Base-by-base conservation (phyloP, 345 rosid genomes). In the Ceriops decandra region DNA sequence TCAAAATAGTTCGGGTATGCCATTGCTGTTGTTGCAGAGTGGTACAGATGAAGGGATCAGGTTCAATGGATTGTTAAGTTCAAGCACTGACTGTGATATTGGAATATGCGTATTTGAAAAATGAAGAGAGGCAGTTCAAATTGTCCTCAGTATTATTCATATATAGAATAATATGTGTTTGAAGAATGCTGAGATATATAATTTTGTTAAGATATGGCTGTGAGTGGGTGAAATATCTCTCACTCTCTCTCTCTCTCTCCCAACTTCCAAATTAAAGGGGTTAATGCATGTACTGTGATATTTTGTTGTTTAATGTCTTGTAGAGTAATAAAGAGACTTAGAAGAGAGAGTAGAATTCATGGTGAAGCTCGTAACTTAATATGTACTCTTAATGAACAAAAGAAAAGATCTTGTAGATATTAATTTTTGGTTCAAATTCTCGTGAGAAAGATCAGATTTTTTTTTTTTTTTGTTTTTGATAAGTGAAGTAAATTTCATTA, bases 71-170 rank as follows among this genome's bases (percentile, higher is more conserved):
- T 79, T 85, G 63, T 83, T 81, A 70, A 76, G 64, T 70, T 68
- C 85, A 24, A 72, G 76, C 75, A 74, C 77, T 22, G 90, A 81
- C 42, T 75, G 81, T 67, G 88, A 82, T 63, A 63, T 78, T 73
- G 88, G 88, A 72, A 81, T 84, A 68, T 82, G 85, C 81, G 65
- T 88, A 67, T 89, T 86, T 80, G 82, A 84, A 67, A 81, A 83
- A 67, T 80, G 74, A 83, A 63, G 66, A 32, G 38, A 30, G 35
- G 27, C 52, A 33, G 42, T 52, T 36, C 57, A 68, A 60, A 68
- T 67, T 46, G 58, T 7, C 66, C 51, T 51, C 21, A 26, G 60
- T 60, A 15, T 26, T 59, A 15, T 33, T 24, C 21, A 19, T 38
- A 56, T 36, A 27, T 52, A 69, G 21, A 61, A 63, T 51, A 42